Conservation (phyloP, 1,139 yeast species). For the Ashbya aceris region DNA sequence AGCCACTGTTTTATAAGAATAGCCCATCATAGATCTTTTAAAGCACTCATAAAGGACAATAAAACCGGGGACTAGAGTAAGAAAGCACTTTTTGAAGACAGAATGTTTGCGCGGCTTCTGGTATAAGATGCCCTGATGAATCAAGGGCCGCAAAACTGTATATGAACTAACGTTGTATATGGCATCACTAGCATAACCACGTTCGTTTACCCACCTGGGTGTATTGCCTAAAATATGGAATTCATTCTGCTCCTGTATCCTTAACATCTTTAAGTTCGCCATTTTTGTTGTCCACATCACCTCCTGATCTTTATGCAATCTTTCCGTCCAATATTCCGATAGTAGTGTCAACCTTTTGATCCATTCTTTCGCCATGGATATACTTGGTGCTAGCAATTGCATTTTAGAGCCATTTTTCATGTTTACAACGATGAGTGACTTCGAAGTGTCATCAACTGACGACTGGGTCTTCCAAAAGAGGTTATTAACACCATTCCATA, state of each 20-base stretch:
- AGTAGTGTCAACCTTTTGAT: slow-evolving; percentile 39
- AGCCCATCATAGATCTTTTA: slow-evolving; percentile 35
- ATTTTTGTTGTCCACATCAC: slow-evolving; percentile 34
- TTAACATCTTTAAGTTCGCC: slow-evolving; percentile 40
- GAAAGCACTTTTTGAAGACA: slow-evolving; percentile 51
- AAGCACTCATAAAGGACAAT: slow-evolving; percentile 46
- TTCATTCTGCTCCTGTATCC: slow-evolving; percentile 50
- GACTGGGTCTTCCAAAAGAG: slow-evolving; percentile 35
- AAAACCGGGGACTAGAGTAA: slow-evolving; percentile 61
- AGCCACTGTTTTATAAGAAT: slow-evolving; percentile 36
- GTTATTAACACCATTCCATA: slow-evolving; percentile 32
- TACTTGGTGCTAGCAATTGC: slow-evolving; percentile 50
- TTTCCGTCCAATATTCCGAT: slow-evolving; percentile 49
- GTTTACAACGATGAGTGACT: slow-evolving; percentile 15
- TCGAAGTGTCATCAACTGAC: slow-evolving; percentile 11
- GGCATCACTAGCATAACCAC: slow-evolving; percentile 45
- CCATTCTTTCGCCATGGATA: slow-evolving; percentile 56
- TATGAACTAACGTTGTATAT: slow-evolving; percentile 48
- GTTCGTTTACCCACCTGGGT: slow-evolving; percentile 45
- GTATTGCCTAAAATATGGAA: slow-evolving; percentile 44
- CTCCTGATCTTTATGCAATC: slow-evolving; percentile 37
- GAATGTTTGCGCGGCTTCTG: slow-evolving; percentile 64
- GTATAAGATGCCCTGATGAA: slow-evolving; percentile 53
- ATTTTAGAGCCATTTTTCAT: slow-evolving; percentile 41
- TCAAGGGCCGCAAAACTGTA: slow-evolving; percentile 51